These are phyloP conservation scores for Artemisia tridentata DNA, from an alignment of 129 eudicot genomes.

Conservation along the genomic window DNA sequence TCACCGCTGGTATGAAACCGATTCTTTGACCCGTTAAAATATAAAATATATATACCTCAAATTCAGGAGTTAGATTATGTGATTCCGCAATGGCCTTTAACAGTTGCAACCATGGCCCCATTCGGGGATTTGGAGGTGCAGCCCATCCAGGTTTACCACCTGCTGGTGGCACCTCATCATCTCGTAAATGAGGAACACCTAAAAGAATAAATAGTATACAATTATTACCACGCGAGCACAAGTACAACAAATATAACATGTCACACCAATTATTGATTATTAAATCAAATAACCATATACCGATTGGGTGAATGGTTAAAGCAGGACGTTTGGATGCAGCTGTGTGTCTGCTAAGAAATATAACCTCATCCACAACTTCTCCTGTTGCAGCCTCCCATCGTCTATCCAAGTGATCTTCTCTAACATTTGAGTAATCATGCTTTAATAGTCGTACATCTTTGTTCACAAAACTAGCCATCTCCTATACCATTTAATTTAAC, in stretches of 20 bases:
- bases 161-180: slow-evolving; percentile 70
- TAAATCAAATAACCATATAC: slow-evolving; percentile 35
- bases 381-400: slow-evolving; percentile 79
- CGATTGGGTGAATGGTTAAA: slow-evolving; percentile 87
- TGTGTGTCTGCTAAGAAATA: slow-evolving; percentile 80
- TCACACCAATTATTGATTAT: background rate
- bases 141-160: slow-evolving; percentile 99
- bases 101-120: slow-evolving; percentile 82
- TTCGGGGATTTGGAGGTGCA: slow-evolving; percentile 88
- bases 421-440: slow-evolving; percentile 61
- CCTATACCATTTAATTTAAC: slow-evolving; percentile 30
- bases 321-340: slow-evolving; percentile 92
- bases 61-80: slow-evolving; percentile 77
- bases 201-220: slow-evolving; percentile 12
- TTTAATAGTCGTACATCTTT: slow-evolving; percentile 68
- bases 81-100: slow-evolving; percentile 71
- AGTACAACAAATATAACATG: background rate
- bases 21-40: background rate
- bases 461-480: slow-evolving; percentile 68
- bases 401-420: slow-evolving; percentile 70
- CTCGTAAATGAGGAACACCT: slow-evolving; percentile 89
- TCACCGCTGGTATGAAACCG: background rate
- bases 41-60: slow-evolving; percentile 54
- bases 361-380: slow-evolving; percentile 69
- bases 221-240: background rate